Conservation (phyloP, 768 basidiomycete genomes). For the Albatrellus ellisii region DNA sequence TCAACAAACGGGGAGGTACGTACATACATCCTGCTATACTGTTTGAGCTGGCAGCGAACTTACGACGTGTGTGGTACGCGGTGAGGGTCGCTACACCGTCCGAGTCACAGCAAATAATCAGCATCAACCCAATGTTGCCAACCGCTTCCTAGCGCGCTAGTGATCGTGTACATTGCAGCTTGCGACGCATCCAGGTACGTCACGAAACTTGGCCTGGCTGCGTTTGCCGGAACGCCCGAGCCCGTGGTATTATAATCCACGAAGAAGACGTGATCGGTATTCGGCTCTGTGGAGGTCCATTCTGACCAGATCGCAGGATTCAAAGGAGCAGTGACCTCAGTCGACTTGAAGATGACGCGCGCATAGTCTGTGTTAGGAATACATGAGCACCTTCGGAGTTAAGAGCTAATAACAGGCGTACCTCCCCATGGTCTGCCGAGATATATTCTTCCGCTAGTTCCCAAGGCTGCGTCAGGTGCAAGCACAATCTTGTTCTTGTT, state of each 20-base stretch:
- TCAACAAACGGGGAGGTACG: too few species aligned
- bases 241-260: slow-evolving; percentile 15
- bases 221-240: slow-evolving; percentile 3
- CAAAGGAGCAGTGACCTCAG: slow-evolving; percentile 26
- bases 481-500: slow-evolving; percentile 31
- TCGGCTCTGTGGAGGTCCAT: slow-evolving; percentile 26
- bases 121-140: slow-evolving; percentile 2
- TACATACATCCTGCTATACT: too few species aligned
- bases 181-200: neutral
- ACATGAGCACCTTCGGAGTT: neutral
- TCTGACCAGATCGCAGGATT: slow-evolving; percentile 32
- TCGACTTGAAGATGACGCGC: slow-evolving; percentile 38
- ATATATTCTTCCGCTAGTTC: slow-evolving; percentile 24
- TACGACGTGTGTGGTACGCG: too few species aligned
- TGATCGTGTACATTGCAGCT: neutral
- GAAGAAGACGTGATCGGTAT: slow-evolving; percentile 31
- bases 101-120: slow-evolving; percentile 2
- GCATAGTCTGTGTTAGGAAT: slow-evolving; percentile 23
- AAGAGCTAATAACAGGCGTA: slow-evolving; percentile 13
- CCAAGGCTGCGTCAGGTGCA: slow-evolving; percentile 26
- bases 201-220: slow-evolving; percentile 2
- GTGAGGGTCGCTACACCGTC: too few species aligned
- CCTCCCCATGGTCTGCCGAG: slow-evolving; percentile 38
- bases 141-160: neutral
- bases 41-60: too few species aligned